Percentiles rank a stretch among this genome's conserved stretches.
phyloP scores from a whole-genome alignment of 1,139 yeast genomes.

The Protomyces inundatus region DNA sequence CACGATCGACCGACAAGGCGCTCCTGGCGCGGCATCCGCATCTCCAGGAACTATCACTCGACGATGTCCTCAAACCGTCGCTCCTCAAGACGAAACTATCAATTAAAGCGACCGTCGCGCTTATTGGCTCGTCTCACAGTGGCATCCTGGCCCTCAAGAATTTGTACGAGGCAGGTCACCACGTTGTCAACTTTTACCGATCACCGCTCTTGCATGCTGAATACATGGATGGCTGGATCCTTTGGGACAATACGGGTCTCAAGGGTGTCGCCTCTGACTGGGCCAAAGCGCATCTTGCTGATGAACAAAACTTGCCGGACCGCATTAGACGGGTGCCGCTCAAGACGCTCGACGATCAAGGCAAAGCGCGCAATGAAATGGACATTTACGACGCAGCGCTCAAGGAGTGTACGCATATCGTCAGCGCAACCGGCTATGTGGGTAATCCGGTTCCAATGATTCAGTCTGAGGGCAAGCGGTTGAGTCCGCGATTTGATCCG shows the following conservation, averaged over 20 bases:
- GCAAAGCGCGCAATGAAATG: conserved; percentile 1
- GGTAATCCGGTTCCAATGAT: conserved; percentile 14
- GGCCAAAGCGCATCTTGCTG: conserved; percentile 13
- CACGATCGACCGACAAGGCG: conserved; percentile 2
- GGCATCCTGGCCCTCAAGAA: conserved; percentile 26
- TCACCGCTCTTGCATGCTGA: conserved; percentile 20
- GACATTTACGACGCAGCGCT: conserved; percentile 9
- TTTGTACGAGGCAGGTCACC: conserved; percentile 9
- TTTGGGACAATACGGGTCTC: conserved; percentile 25
- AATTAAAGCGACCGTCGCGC: not conserved
- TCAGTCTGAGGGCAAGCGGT: not conserved
- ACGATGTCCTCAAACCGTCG: conserved; percentile 15
- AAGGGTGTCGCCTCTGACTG: conserved; percentile 23
- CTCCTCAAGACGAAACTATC: not conserved
- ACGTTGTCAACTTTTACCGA: conserved; percentile 18
- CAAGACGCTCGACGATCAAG: conserved; percentile 5
- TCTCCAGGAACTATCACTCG: conserved; percentile 7
- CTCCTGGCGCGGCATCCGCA: conserved; percentile 13
- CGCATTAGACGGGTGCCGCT: conserved; percentile 4
- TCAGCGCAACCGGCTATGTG: conserved; percentile 14
- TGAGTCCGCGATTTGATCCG: conserved; percentile 17
- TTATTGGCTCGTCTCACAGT: conserved; percentile 20
- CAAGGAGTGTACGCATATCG: conserved; percentile 14
- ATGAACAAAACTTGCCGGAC: not conserved
- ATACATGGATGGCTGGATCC: conserved; percentile 22